Percentiles rank a stretch among this genome's conserved stretches.
Evolutionary conservation across 2,329 filamentous ascomycete genomes (phyloP).

Genomic region (Phialophora macrospora): DNA sequence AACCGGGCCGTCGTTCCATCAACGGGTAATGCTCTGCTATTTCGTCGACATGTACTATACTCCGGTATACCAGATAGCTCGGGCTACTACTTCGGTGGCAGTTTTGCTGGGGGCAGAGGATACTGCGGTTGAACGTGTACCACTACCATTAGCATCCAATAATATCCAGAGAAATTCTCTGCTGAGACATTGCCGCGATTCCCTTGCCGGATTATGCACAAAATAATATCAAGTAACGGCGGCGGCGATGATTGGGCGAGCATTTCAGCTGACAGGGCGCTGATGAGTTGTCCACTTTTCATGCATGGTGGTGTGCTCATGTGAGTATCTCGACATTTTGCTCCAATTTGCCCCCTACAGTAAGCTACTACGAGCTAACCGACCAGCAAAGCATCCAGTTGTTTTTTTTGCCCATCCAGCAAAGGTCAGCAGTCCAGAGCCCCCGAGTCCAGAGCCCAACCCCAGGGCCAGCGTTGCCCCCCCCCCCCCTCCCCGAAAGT

Average conservation of each 20-base stretch:
- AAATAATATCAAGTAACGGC: slow-evolving; percentile 14
- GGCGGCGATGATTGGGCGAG: slow-evolving; percentile 8
- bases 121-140: slow-evolving; percentile 11
- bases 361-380: neutral
- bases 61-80: slow-evolving; percentile 15
- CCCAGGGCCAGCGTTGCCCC: neutral
- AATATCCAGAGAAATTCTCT: neutral
- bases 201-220: slow-evolving; percentile 1
- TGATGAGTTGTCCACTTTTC: slow-evolving; percentile 16
- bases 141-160: slow-evolving; percentile 16
- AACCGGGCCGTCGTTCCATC: slow-evolving; percentile 7
- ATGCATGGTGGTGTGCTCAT: slow-evolving; percentile 23
- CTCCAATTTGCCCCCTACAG: neutral
- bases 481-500: neutral
- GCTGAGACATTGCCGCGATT: neutral
- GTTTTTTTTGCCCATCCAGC: neutral
- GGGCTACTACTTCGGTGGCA: slow-evolving; percentile 15
- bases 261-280: neutral
- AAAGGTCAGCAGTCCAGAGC: neutral
- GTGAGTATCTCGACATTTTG: slow-evolving; percentile 5
- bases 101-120: neutral
- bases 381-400: neutral
- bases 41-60: slow-evolving; percentile 14
- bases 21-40: slow-evolving; percentile 16
- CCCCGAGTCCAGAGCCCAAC: no score